Evolutionary conservation across 2,329 filamentous ascomycete species (phyloP), one percentile per base, ranked within the genome.

Genomic region (Monosporascus sp.): DNA sequence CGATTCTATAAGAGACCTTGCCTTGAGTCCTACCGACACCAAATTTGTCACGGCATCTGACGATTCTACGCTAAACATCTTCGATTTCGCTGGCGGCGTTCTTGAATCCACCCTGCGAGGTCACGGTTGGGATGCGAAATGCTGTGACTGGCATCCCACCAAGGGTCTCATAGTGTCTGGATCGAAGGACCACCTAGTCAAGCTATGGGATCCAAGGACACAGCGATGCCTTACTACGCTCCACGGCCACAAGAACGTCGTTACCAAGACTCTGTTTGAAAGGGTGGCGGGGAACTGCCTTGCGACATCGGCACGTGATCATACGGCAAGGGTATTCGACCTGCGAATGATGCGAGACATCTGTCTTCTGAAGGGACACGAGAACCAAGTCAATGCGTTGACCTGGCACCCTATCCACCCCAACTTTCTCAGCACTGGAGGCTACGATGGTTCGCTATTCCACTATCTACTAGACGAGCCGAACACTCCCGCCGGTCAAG

Each of bases 291-390:
- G 90, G 31, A 81, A 87, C 59, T 87, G 96, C 56, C 81, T 99
- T 47, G 94, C 93, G 37, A 97, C 94, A 1, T 95, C 91, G 34
- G 94, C 92, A 44, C 83, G 94, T 67, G 94, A 99, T 65, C 90
- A 96, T 68, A 96, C 90, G 1, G 91, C 92, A 8, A 85, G 94
- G 55, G 84, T 99, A 46, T 97, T 97, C 65, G 94, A 99, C 68
- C 79, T 99, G 52, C 85, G 94, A 48, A 96, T 96, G 88, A 97
- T 99, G 94, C 88, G 94, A 57, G 94, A 99, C 69, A 92, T 97
- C 52, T 90, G 91, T 62, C 82, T 97, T 47, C 81, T 99, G 22
- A 89, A 93, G 61, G 94, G 94, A 7, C 92, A 97, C 67, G 92
- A 97, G 62, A 97, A 97, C 72, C 94, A 97, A 60, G 90, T 99